Evolutionary conservation across 2,329 filamentous ascomycete genomes (phyloP), one percentile per base, ranked within the genome.

Genomic region (Scopulariopsis brevicaulis): DNA sequence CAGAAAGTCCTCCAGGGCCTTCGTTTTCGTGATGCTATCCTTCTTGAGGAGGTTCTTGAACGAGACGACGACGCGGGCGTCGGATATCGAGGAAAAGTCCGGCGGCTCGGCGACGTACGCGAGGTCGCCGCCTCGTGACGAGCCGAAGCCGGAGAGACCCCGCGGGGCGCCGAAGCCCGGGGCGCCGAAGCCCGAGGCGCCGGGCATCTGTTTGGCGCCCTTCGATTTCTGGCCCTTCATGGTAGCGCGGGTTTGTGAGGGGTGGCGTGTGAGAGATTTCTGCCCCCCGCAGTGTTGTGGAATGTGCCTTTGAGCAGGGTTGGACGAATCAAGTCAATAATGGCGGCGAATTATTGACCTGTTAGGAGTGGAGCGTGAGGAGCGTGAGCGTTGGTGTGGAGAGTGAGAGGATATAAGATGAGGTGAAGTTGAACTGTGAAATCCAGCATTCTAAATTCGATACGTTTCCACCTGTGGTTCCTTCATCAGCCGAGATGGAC

Each of bases 11-110:
- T 97, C 92, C 32, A 99, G 75, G 0, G 90, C 93, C 70, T 93
- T 96, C 8, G 87, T 80, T 69, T 96, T 96, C 43, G 94, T 99
- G 12, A 85, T 96, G 66, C 86, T 87, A 73, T 96, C 93, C 72
- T 94, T 96, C 74, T 97, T 99, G 55, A 86, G 80, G 3, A 96
- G 73, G 64, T 95, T 96, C 72, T 96, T 96, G 74, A 96, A 90
- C n/a, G 86, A 84, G 15, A 97, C 91, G 43, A 93, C 84, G 43
- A 93, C 78, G 66, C 94, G 88, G 8, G 91, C 81, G 64, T 96
- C 86, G 52, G 85, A 87, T 60, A 99, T 84, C 51, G 75, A 75
- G 37, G 85, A 84, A 63, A 96, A 83, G 66, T 96, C 87, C 54
- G 89, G 89, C 11, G 90, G 89, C 66, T 96, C 91, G 57, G 88